Base-by-base conservation (phyloP, 1,284 basidiomycete genomes). In the Coniferiporia weirii region DNA sequence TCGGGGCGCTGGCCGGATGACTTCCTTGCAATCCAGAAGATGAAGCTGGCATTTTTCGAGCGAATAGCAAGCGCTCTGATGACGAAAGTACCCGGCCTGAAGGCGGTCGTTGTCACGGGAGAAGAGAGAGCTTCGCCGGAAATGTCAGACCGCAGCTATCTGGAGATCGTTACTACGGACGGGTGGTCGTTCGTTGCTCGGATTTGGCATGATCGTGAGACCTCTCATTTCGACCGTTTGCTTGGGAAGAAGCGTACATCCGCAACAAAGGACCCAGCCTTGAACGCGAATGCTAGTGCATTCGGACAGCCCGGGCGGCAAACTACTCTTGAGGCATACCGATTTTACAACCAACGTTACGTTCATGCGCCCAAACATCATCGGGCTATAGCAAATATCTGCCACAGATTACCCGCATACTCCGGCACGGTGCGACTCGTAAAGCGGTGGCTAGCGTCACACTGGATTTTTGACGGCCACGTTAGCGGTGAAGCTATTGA, bases 1-100 rank as follows among this genome's bases (percentile, higher is more conserved):
- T 96, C 93, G 0, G 87, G 89, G 0, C 83, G 84, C 64, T 99
- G 97, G 97, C 97, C 97, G 0, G 95, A 98, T 68, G 95, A 99
- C 66, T 79, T 99, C 1, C 80, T 79, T 15, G 94, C 95, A 0
- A 90, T 98, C 50, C 95, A 98, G 72, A 94, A 93, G 66, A 91
- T 95, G 74, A 99, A 99, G 73, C 79, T 97, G 1, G 96, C 96
- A 0, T 89, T 99, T 70, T 83, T 96, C 62, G 93, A 95, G 68
- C 81, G 83, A 32, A 78, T 93, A 2, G 90, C 88, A 0, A 74
- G 76, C 12, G 77, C 80, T 0, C 76, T 96, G 49, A 82, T 85
- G 79, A 69, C 71, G 7, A 68, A 76, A 1, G 70, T 79, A 1
- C 65, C 76, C 0, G 84, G 83, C 3, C 70, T 87, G 1, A 78